phyloP scores from a whole-genome alignment of 116 monocot genomes.

The Phalaenopsis hybrid region DNA sequence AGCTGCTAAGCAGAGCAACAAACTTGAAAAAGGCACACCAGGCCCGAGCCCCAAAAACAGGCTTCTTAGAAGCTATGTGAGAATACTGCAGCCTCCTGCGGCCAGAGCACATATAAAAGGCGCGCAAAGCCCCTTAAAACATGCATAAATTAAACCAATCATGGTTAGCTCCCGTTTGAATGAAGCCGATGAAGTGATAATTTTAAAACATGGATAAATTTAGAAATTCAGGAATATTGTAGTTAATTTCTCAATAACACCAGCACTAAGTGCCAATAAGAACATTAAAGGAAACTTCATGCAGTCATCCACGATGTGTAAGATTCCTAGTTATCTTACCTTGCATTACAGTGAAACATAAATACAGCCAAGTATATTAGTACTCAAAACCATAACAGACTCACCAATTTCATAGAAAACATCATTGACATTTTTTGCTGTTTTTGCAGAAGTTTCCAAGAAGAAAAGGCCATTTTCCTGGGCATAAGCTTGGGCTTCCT shows the following conservation, averaged over 20 bases:
- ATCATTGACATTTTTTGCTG: conserved; percentile 52
- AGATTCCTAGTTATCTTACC: too few relatives aligned
- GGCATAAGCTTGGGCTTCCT: conserved; percentile 57
- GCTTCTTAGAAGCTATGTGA: too few relatives aligned
- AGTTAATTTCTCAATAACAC: not conserved
- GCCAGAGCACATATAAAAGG: too few relatives aligned
- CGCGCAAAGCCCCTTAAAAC: too few relatives aligned
- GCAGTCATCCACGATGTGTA: too few relatives aligned
- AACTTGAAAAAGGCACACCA: too few relatives aligned
- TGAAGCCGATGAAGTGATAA: not conserved
- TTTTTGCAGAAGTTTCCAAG: conserved; percentile 55
- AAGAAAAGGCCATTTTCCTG: conserved; percentile 51
- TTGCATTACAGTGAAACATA: not conserved
- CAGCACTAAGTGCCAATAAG: not conserved
- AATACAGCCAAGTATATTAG: not conserved
- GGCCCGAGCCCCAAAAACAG: too few relatives aligned
- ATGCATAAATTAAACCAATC: too few relatives aligned
- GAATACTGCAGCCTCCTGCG: too few relatives aligned
- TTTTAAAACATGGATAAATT: not conserved
- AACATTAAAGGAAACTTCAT: too few relatives aligned
- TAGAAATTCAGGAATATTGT: not conserved
- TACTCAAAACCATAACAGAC: not conserved
- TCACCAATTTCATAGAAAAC: conserved; percentile 55
- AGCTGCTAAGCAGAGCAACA: too few relatives aligned
- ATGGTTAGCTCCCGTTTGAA: too few relatives aligned